phyloP scores from a whole-genome alignment of 73 alveolate species.

The Tetrahymena borealis region DNA sequence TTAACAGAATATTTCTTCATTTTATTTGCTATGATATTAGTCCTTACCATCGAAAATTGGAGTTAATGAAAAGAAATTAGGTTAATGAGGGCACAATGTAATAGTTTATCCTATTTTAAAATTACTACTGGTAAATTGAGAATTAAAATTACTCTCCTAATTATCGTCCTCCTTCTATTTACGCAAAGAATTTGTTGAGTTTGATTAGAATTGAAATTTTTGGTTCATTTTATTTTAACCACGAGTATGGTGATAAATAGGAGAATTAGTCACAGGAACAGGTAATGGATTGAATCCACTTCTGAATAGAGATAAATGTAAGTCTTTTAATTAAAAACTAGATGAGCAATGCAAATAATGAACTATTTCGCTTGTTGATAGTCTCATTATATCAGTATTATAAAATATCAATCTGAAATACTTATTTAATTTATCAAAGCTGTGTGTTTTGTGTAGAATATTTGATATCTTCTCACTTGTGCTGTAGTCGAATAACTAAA shows the following conservation, averaged over 20 bases:
- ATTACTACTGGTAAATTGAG: not conserved
- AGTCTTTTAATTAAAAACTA: not conserved
- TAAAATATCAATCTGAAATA: not conserved
- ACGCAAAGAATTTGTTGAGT: not conserved
- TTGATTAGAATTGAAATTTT: not conserved
- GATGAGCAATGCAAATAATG: not conserved
- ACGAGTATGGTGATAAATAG: too few species aligned
- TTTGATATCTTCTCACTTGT: not conserved
- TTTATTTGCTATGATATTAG: not conserved
- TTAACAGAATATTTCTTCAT: not conserved
- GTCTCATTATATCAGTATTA: not conserved
- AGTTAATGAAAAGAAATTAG: not conserved
- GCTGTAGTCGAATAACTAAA: not conserved
- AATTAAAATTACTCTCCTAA: too few species aligned
- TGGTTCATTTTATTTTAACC: not conserved
- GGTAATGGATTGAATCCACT: not conserved
- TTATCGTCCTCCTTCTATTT: not conserved
- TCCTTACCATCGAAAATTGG: not conserved
- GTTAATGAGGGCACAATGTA: not conserved
- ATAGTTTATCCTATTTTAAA: not conserved
- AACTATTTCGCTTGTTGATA: not conserved
- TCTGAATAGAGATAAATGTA: not conserved
- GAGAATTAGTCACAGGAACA: not conserved
- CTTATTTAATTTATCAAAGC: not conserved
- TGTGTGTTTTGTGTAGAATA: not conserved